Percentiles rank a stretch among this genome's conserved stretches.
phyloP scores from a whole-genome alignment of 441 rosid genomes.

The Croton laevigatus region DNA sequence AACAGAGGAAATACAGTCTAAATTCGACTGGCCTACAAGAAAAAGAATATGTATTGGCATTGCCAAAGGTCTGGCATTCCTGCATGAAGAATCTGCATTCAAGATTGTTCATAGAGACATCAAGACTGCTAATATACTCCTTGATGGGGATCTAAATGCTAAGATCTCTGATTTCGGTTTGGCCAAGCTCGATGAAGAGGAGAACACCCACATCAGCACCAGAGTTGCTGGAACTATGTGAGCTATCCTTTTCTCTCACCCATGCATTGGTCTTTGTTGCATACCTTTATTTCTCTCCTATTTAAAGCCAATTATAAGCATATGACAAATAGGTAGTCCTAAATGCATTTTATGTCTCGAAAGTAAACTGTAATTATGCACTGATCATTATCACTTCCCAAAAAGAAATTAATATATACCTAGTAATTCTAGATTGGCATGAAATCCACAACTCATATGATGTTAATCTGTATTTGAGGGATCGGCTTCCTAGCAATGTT shows the following conservation, averaged over 20 bases:
- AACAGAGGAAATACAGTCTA: conserved; percentile 14
- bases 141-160: neutral
- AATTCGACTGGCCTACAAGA: conserved; percentile 44
- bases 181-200: neutral
- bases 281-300: neutral
- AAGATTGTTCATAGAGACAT: conserved; percentile 16
- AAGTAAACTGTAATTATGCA: neutral
- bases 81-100: conserved; percentile 53
- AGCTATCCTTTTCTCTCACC: conserved; percentile 12
- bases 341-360: neutral
- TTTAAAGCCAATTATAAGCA: neutral
- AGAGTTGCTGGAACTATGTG: conserved; percentile 78
- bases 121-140: neutral
- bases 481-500: no score
- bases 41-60: conserved; percentile 38
- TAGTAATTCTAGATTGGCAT: no score
- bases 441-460: no score
- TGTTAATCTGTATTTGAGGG: no score
- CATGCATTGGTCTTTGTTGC: neutral
- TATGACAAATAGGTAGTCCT: neutral
- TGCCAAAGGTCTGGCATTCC: conserved; percentile 49
- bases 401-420: neutral
- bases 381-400: neutral
- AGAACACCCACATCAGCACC: conserved; percentile 32
- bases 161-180: conserved; percentile 2